phyloP scores from a whole-genome alignment of 768 basidiomycete species.

The Albatrellus ellisii region DNA sequence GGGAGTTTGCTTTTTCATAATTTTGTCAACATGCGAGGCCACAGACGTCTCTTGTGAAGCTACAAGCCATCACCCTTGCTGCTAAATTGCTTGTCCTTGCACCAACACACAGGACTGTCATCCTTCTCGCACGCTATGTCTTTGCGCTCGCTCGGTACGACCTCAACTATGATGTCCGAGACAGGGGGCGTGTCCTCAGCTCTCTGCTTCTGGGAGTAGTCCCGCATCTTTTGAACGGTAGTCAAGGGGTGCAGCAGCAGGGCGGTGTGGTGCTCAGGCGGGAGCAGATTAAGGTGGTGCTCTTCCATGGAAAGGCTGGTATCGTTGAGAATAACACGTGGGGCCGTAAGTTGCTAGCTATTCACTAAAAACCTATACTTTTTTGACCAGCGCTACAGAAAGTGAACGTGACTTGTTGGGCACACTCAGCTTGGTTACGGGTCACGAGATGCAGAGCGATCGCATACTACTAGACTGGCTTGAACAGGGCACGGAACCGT shows the following conservation, averaged over 20 bases:
- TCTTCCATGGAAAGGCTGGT: conserved; percentile 64
- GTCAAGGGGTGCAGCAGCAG: conserved; percentile 29
- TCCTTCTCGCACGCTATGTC: conserved; percentile 54
- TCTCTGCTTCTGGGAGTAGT: conserved; percentile 50
- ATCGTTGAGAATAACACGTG: conserved; percentile 22
- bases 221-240: conserved; percentile 14
- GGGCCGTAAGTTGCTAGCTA: conserved; percentile 7
- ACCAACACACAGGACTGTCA: conserved; percentile 35
- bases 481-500: conserved; percentile 70
- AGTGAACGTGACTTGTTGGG: conserved; percentile 39
- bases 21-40: background rate
- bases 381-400: conserved; percentile 16
- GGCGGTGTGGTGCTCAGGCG: conserved; percentile 68
- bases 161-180: conserved; percentile 77
- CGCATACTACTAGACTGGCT: conserved; percentile 72
- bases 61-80: conserved; percentile 77
- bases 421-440: conserved; percentile 49
- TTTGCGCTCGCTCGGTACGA: conserved; percentile 85
- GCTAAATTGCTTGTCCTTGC: conserved; percentile 70
- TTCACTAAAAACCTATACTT: background rate
- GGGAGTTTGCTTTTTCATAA: background rate
- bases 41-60: conserved; percentile 56
- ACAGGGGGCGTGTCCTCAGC: conserved; percentile 71
- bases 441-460: conserved; percentile 38
- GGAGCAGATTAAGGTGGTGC: conserved; percentile 69